Base-by-base conservation (phyloP, 2,329 filamentous ascomycete genomes). In the Fusarium sp. region DNA sequence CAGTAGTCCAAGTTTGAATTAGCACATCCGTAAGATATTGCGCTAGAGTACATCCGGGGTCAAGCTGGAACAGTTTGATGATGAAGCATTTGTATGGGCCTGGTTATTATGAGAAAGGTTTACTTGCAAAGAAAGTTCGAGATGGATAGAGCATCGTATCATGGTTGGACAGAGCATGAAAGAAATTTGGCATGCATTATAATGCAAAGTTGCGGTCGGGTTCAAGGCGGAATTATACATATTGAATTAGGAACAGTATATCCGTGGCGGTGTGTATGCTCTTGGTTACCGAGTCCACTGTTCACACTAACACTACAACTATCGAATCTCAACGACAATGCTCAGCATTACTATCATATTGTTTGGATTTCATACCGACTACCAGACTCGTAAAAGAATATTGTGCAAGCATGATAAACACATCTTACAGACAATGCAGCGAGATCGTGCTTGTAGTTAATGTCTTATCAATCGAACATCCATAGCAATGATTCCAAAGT, bases 251-350 rank as follows among this genome's bases (percentile, higher is more conserved):
- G 22, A n/a, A 14, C 33, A 13, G 17, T 24, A 26, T 17, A 33
- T 54, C 22, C 31, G 17, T 28, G 33, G 51, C 40, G 40, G 51
- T 54, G 51, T 22, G 40, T 28, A 38, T 36, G 28, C 21, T 31
- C 7, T 34, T 14, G 6, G 11, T 13, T 17, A 6, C 19, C 22
- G 7, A 15, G 9, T 34, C 14, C 22, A n/a, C 11, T 15, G 24
- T 3, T 9, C 15, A 17, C 3, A 40, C 11, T 33, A 1, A 36
- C 13, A 26, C 36, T 31, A 31, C 28, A 13, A 31, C 28, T 31
- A 31, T 31, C 28, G 28, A 31, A 31, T 31, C 4, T 31, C 9
- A 13, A 31, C 4, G 10, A 13, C 13, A 31, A 31, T 13, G 10
- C 28, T 10, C 28, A 31, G 10, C 10, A 31, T 31, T 28, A 9